Conservation (phyloP, 441 rosid genomes). For the Erysimum cheiri region DNA sequence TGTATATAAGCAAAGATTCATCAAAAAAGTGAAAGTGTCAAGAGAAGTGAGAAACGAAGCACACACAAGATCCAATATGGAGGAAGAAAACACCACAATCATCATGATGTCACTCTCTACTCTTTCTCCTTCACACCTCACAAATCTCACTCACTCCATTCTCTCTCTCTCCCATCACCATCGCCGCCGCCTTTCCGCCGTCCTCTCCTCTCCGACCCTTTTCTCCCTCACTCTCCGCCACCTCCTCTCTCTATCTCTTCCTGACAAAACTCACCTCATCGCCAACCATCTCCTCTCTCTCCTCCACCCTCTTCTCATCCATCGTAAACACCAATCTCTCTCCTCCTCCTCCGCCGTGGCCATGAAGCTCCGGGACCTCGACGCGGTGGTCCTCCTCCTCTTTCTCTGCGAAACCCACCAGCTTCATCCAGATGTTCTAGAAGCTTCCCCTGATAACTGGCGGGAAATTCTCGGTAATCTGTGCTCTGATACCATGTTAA, state of each 20-base stretch:
- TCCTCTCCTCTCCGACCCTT: conserved; percentile 76
- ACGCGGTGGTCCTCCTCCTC: conserved; percentile 72
- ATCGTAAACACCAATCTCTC: conserved; percentile 41
- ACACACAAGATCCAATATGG: conserved; percentile 63
- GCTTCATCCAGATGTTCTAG: conserved; percentile 57
- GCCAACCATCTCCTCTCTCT: conserved; percentile 74
- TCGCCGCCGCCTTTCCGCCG: conserved; percentile 64
- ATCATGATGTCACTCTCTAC: conserved; percentile 71
- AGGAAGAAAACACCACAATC: conserved; percentile 49
- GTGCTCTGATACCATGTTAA: conserved; percentile 46
- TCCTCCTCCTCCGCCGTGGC: conserved; percentile 34
- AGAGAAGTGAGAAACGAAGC: conserved; percentile 35
- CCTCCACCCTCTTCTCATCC: conserved; percentile 53
- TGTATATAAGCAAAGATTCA: conserved; percentile 30
- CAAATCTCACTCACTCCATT: conserved; percentile 58
- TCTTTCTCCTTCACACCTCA: conserved; percentile 55
- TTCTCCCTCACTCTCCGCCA: conserved; percentile 76
- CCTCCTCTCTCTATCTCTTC: conserved; percentile 76
- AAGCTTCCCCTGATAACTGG: conserved; percentile 62
- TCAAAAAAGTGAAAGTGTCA: conserved; percentile 26
- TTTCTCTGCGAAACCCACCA: conserved; percentile 80
- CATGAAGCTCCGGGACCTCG: conserved; percentile 65
- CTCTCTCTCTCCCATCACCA: conserved; percentile 56
- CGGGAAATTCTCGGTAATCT: conserved; percentile 46
- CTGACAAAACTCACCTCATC: conserved; percentile 66